A percentile compares a stretch with the other conserved stretches of the same genome.
phyloP scores from a whole-genome alignment of 2,329 filamentous ascomycete genomes.

The Neocatenulostroma microsporum region DNA sequence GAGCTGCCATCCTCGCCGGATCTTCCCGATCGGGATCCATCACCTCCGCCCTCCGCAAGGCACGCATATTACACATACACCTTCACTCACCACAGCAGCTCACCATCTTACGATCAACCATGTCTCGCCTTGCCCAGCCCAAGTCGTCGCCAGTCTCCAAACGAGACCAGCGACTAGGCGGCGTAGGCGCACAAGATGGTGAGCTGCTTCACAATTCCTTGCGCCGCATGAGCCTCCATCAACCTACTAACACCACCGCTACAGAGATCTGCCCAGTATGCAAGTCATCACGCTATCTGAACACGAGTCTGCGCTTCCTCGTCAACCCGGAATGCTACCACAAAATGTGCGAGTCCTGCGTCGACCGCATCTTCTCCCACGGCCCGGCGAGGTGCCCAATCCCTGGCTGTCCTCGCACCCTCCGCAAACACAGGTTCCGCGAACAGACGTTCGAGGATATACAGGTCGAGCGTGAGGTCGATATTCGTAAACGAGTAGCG shows the following conservation, averaged over 20 bases:
- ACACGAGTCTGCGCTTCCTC: conserved; percentile 85
- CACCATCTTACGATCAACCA: conserved; percentile 17
- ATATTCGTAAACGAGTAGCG: conserved; percentile 72
- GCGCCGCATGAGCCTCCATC: conserved; percentile 13
- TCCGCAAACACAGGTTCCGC: conserved; percentile 77
- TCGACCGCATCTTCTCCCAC: conserved; percentile 85
- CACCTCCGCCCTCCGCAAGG: neutral
- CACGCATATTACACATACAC: neutral
- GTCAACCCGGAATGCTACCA: conserved; percentile 99
- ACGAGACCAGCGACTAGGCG: conserved; percentile 15
- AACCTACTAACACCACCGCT: conserved; percentile 13
- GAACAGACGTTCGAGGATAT: conserved; percentile 86
- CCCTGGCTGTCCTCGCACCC: conserved; percentile 75
- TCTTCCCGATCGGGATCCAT: no score
- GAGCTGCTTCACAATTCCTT: conserved; percentile 17
- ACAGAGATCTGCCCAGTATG: conserved; percentile 88
- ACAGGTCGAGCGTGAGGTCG: conserved; percentile 81
- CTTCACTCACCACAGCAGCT: conserved; percentile 7
- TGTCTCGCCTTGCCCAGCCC: conserved; percentile 28
- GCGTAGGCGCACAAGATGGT: conserved; percentile 26
- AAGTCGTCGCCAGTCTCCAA: conserved; percentile 19
- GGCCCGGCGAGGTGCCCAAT: conserved; percentile 91
- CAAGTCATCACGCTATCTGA: conserved; percentile 94
- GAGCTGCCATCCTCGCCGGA: no score
- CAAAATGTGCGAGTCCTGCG: conserved; percentile 95